Base-by-base conservation (phyloP, 176 grass and related monocot genomes). In the Raddia guianensis region DNA sequence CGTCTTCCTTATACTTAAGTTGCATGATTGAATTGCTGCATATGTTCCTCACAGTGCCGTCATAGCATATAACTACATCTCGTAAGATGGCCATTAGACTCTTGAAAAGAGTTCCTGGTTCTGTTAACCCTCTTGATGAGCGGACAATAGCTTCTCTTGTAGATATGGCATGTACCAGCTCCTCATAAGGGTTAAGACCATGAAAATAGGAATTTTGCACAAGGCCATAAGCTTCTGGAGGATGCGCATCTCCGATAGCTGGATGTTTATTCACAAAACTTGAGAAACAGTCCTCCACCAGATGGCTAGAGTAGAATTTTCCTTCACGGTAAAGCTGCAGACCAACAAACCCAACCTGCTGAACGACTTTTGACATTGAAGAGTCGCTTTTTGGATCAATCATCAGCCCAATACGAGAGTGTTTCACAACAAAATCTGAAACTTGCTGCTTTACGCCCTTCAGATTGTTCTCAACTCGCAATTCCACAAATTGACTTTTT, bases 61-160 rank as follows among this genome's bases (percentile, higher is more conserved):
- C 95, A 76, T 98, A 98, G 58, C 95, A 98, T 59, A 98, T 87
- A 61, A 95, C 74, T 15, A 98, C 95, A 52, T 98, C 92, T 32
- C 92, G 88, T 74, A 98, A 82, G 49, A 93, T 85, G 49, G 92
- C 95, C 95, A 98, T 98, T 66, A 98, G 84, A 75, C 80, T 98
- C 79, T 98, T 98, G 54, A 93, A 93, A 11, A 98, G 79, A 16
- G 92, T 95, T 49, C 95, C 95, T 58, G 95, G 95, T 86, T 98
- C 95, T 40, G 90, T 91, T 49, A 98, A 83, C 3, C 95, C 95
- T 83, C 95, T 88, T 80, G 95, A 98, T 16, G 95, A 98, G 51
- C 95, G 90, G 21, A 98, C 90, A 46, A 98, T 95, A 43, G 90
- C 82, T 79, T 98, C 95, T 79, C 92, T 95, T 37, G 92, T 77